Evolutionary conservation across 371 early-diverging fungal genomes (phyloP).

Genomic region (Mucor plumbeus): DNA sequence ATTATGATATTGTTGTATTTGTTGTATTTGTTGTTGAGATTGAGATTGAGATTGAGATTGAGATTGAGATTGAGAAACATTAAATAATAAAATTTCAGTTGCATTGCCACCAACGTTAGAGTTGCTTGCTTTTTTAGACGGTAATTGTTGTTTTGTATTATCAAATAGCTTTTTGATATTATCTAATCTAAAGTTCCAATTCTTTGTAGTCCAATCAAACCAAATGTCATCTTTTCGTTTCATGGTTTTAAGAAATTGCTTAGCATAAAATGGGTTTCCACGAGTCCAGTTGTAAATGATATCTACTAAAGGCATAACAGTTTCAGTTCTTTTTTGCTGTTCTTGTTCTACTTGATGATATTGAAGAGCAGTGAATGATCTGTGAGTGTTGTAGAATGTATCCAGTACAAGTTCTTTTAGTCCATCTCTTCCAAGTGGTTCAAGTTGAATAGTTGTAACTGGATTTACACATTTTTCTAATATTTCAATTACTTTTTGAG

Average conservation of each 20-base stretch:
- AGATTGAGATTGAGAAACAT: background rate
- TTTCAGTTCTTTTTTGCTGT: background rate
- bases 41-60: background rate
- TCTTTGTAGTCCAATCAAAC: constrained; percentile 50
- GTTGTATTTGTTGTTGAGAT: background rate
- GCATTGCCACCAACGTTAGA: background rate
- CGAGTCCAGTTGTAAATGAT: constrained; percentile 44
- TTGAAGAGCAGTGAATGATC: background rate
- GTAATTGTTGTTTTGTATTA: constrained; percentile 11
- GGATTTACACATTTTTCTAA: constrained; percentile 11
- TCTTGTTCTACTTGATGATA: constrained; percentile 19
- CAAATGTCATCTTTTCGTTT: constrained; percentile 51
- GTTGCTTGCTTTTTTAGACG: background rate
- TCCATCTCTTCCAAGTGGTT: constrained; percentile 29
- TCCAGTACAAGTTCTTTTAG: constrained; percentile 39
- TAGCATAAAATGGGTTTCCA: constrained; percentile 53
- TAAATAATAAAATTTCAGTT: background rate
- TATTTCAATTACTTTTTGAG: constrained; percentile 29
- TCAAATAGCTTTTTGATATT: constrained; percentile 34
- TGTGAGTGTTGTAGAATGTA: constrained; percentile 35
- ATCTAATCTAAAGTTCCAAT: constrained; percentile 50
- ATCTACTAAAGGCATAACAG: constrained; percentile 32
- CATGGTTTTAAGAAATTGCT: constrained; percentile 47
- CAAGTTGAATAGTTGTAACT: constrained; percentile 34
- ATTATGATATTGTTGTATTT: background rate